Evolutionary conservation across 371 early-diverging fungal species (phyloP).

Genomic region (Fennellomyces sp.): DNA sequence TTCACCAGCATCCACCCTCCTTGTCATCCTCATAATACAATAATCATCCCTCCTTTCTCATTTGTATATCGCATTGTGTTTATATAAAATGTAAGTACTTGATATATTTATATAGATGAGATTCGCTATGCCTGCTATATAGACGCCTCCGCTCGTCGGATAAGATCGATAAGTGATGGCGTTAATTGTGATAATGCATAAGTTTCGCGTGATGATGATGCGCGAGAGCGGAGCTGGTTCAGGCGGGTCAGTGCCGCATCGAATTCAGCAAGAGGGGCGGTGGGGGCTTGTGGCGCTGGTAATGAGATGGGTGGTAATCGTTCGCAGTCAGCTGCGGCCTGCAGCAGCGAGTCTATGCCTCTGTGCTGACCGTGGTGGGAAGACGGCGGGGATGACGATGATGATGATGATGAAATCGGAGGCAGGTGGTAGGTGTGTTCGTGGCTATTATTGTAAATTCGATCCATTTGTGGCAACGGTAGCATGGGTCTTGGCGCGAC

Average conservation of each 20-base stretch:
- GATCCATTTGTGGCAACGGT: slow-evolving; percentile 4
- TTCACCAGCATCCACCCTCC: no score
- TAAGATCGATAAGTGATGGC: slow-evolving; percentile 12
- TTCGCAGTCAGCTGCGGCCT: slow-evolving; percentile 9
- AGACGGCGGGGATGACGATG: slow-evolving; percentile 5
- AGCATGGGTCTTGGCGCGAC: neutral
- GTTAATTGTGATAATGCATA: slow-evolving; percentile 10
- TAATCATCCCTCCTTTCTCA: neutral
- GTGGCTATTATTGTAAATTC: slow-evolving; percentile 6
- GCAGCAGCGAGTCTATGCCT: slow-evolving; percentile 12
- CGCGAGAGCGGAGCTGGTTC: slow-evolving; percentile 8
- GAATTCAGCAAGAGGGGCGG: slow-evolving; percentile 14
- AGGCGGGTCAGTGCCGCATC: slow-evolving; percentile 16
- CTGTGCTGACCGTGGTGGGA: neutral
- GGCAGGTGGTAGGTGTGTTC: neutral
- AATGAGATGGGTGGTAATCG: slow-evolving; percentile 17
- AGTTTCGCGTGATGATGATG: slow-evolving; percentile 12
- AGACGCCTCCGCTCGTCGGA: slow-evolving; percentile 11
- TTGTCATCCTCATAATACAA: neutral
- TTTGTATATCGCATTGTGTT: neutral
- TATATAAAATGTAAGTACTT: neutral
- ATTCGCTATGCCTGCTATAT: slow-evolving; percentile 1
- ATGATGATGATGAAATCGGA: neutral
- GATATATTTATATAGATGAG: neutral
- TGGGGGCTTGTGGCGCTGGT: slow-evolving; percentile 8